These are phyloP conservation scores for Xylaria venustula DNA, from an alignment of 495 filamentous ascomycete genomes.

Conservation along the genomic window DNA sequence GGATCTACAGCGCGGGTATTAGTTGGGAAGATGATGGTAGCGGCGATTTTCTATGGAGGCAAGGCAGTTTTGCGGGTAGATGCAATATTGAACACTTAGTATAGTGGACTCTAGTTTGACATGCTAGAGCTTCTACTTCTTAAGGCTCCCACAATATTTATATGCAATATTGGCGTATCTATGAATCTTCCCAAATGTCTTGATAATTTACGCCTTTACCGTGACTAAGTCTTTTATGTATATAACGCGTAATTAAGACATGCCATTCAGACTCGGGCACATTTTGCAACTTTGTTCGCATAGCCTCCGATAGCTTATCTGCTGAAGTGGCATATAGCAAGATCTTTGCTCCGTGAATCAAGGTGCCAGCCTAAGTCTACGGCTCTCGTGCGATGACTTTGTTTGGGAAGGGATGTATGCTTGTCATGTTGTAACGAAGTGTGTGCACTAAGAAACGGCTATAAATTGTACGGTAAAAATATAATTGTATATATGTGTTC, in stretches of 20 bases:
- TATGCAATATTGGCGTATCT: background rate
- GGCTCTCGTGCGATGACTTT: no score
- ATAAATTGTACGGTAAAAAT: no score
- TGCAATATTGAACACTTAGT: background rate
- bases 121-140: constrained; percentile 1
- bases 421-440: no score
- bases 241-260: background rate
- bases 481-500: no score
- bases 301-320: background rate
- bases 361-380: background rate
- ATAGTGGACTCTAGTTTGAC: background rate
- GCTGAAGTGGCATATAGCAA: background rate
- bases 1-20: constrained; percentile 2
- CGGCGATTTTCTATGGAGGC: background rate
- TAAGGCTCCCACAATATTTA: background rate
- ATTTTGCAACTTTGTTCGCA: background rate
- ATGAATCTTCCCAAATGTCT: constrained; percentile 4
- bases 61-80: background rate
- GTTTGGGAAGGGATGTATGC: no score
- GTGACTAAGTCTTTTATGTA: background rate
- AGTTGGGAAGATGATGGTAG: constrained; percentile 5
- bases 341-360: background rate
- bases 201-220: background rate
- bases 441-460: no score
- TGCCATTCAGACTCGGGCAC: background rate